A percentile compares a stretch with the other conserved stretches of the same genome.
Conservation (phyloP, 2,329 filamentous ascomycete genomes). For the Apiospora pterosperma region DNA sequence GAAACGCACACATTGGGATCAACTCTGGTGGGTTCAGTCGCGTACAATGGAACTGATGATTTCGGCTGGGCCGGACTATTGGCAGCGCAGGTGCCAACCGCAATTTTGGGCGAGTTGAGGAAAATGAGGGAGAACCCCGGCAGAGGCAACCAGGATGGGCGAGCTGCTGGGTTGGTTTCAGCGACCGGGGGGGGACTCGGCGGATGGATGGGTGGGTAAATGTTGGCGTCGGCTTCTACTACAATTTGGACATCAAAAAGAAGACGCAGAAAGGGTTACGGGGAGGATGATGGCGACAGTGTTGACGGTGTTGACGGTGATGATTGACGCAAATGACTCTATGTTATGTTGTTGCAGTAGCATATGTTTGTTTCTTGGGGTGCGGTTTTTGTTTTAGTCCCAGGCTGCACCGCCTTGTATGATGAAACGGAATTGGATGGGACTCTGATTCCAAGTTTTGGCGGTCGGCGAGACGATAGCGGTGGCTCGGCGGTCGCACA, state of each 20-base stretch:
- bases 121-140: background rate
- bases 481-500: background rate
- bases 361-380: background rate
- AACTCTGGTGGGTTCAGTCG: background rate
- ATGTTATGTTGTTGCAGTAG: background rate
- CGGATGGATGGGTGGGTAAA: background rate
- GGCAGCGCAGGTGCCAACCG: background rate
- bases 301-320: background rate
- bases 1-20: conserved; percentile 8
- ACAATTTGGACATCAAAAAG: background rate
- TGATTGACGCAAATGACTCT: background rate
- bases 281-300: background rate
- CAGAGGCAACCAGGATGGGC: background rate
- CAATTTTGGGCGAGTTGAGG: background rate
- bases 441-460: conserved; percentile 1
- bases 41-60: conserved; percentile 1
- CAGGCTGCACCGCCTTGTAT: background rate
- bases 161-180: background rate
- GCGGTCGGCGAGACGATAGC: background rate
- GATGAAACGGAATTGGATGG: conserved; percentile 2
- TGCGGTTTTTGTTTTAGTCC: background rate
- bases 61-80: conserved; percentile 1
- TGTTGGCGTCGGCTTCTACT: background rate
- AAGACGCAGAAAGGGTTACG: background rate
- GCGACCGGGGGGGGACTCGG: background rate